Conservation (phyloP, 371 early-diverging fungal species). For the Mortierella sp. region DNA sequence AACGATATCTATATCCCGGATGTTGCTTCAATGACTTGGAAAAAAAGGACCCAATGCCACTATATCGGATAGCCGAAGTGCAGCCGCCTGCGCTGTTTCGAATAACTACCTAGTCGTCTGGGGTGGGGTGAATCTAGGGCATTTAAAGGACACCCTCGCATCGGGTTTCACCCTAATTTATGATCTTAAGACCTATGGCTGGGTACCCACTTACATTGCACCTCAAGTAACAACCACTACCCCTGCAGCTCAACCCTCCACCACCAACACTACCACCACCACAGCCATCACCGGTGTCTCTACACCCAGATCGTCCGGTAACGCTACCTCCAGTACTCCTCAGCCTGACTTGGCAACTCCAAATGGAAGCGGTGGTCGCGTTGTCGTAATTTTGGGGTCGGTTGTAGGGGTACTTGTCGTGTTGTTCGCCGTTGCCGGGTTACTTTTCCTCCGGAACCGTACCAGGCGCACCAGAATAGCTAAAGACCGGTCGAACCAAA, state of each 20-base stretch:
- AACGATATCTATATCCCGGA: conserved; percentile 30
- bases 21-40: conserved; percentile 28
- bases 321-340: background rate
- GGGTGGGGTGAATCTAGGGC: conserved; percentile 12
- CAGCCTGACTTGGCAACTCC: background rate
- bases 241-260: background rate
- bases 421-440: background rate
- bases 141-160: background rate
- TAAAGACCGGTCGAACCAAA: background rate
- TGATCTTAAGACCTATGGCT: background rate
- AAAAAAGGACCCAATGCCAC: conserved; percentile 11
- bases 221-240: background rate
- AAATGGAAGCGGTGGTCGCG: background rate
- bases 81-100: conserved; percentile 29
- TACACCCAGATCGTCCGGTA: background rate
- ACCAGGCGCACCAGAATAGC: background rate
- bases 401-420: background rate
- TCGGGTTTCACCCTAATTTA: background rate
- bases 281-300: too few species aligned
- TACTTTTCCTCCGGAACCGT: background rate
- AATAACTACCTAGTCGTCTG: conserved; percentile 28
- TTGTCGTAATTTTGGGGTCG: background rate
- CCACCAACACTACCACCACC: background rate
- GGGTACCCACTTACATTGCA: background rate
- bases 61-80: background rate